Base-by-base conservation (phyloP, 2,329 filamentous ascomycete genomes). In the Gyromitra esculenta region DNA sequence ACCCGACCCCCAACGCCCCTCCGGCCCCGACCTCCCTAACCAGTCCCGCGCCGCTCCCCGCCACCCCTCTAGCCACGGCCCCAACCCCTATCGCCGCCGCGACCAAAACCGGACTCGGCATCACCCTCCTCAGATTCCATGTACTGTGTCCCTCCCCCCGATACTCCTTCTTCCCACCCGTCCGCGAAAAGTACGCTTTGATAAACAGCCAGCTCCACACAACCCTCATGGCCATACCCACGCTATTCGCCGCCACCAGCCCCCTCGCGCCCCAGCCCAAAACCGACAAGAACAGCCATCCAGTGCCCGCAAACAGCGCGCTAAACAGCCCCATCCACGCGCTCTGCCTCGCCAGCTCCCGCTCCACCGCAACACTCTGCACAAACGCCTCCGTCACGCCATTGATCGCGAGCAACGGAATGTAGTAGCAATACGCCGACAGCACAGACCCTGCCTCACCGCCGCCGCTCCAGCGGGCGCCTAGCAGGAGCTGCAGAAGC, bases 341-440 rank as follows among this genome's bases (percentile, higher is more conserved):
- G 0, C 92, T 93, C 83, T 99, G 96, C 2, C 82, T 84, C 78
- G 93, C 89, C 1, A 99, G 88, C 79, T 98, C 88, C 2, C 87
- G 84, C 78, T 93, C 88, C 0, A 88, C 91, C 0, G 95, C 94
- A 0, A 96, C 92, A 1, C 93, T 93, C 0, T 94, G 91, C 15
- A 98, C 94, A 81, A 99, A 98, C 0, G 94, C 93, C 84, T 99
- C 96, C 1, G 91, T 89, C 25, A 98, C 89, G 66, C 96, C 96
- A 82, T 99, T 99, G 81, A 97, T 85, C 1, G 95, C 96, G 2
- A 98, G 87, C 35, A 98, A 89, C 0, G 96, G 96, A 75, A 99
- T 92, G 84, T 97, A 98, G 83, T 93, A 94, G 85, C 93, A 94
- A 84, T 97, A 99, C 0, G 87, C 88, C 0, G 91, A 89, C 5